These are phyloP conservation scores for Fonsecaea erecta DNA, from an alignment of 2,329 filamentous ascomycete genomes.

Conservation along the genomic window DNA sequence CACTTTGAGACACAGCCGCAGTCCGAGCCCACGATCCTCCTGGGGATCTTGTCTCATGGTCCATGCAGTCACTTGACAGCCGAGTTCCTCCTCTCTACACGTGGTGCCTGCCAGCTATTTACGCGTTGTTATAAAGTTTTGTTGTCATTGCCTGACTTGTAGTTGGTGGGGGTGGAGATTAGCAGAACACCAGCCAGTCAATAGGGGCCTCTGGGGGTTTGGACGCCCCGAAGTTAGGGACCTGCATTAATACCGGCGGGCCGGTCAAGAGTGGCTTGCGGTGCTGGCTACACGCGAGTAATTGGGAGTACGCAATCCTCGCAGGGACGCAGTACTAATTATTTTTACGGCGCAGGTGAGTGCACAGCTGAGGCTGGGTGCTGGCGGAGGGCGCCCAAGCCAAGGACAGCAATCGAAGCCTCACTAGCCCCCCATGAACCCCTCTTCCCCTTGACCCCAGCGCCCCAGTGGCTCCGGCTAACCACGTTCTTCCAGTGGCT, in stretches of 20 bases:
- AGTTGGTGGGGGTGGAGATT: neutral
- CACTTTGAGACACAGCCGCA: constrained; percentile 14
- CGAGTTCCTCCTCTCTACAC: neutral
- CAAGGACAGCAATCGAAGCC: neutral
- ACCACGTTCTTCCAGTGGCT: neutral
- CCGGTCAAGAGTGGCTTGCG: neutral
- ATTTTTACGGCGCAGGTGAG: neutral
- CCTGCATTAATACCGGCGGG: neutral
- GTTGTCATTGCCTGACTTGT: neutral
- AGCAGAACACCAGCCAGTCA: neutral
- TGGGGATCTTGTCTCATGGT: neutral
- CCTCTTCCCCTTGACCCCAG: neutral
- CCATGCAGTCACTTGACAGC: neutral
- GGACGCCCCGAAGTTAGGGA: neutral
- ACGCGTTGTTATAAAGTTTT: neutral
- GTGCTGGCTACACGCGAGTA: neutral
- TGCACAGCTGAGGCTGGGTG: no score
- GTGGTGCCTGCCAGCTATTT: constrained; percentile 1
- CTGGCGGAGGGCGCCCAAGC: neutral
- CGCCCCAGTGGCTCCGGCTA: neutral
- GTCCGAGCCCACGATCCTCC: neutral
- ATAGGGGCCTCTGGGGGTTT: neutral
- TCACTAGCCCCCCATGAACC: neutral
- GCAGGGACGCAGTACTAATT: no score
- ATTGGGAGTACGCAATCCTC: neutral